phyloP scores from a whole-genome alignment of 2,329 filamentous ascomycete species.

The Botrytis galanthina region DNA sequence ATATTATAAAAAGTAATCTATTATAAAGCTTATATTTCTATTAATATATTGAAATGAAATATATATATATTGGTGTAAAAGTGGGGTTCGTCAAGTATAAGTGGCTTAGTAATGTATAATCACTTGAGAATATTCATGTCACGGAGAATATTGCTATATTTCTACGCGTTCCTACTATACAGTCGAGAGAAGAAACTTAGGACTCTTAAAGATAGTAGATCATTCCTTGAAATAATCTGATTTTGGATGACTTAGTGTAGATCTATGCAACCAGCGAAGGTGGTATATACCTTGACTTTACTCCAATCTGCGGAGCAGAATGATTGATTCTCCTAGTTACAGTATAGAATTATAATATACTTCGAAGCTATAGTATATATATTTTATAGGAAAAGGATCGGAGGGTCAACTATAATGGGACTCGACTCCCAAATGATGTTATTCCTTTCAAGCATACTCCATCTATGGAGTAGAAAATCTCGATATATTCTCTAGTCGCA shows the following conservation, averaged over 20 bases:
- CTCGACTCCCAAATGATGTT: fast-evolving
- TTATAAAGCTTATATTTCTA: too few species aligned
- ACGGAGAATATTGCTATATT: fast-evolving
- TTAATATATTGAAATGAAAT: too few species aligned
- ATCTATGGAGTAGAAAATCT: neutral
- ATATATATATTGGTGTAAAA: too few species aligned
- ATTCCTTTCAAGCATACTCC: neutral
- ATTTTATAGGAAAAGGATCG: fast-evolving
- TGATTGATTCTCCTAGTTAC: neutral
- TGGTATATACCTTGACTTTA: neutral
- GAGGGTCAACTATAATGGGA: neutral
- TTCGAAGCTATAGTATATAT: neutral
- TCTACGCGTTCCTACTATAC: neutral
- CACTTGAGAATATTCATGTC: neutral
- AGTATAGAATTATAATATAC: neutral
- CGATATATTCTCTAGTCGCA: neutral
- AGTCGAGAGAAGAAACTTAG: fast-evolving
- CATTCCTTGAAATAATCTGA: neutral
- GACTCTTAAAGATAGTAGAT: neutral
- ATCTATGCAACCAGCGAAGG: neutral
- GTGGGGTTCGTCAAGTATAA: too few species aligned
- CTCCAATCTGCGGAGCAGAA: neutral
- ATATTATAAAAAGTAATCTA: too few species aligned
- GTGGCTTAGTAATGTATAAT: too few species aligned
- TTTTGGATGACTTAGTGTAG: neutral